These are phyloP conservation scores for Gypsophila paniculata DNA, from an alignment of 179 eudicot genomes.

Conservation along the genomic window DNA sequence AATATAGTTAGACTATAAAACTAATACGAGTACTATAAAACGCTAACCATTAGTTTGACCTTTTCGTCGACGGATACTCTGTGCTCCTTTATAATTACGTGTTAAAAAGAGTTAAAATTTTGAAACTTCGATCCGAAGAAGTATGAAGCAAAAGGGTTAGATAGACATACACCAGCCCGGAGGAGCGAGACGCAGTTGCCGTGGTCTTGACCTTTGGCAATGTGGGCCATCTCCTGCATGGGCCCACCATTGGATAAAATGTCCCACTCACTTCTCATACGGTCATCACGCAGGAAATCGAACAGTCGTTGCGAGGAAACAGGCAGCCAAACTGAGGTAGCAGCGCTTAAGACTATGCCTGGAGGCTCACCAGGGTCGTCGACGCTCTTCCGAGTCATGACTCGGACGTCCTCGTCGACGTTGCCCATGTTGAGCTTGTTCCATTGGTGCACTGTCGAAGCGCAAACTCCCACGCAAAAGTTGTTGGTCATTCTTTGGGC, in stretches of 20 bases:
- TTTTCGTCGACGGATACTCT: no score
- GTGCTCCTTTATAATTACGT: no score
- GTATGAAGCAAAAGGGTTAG: not conserved
- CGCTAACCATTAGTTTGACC: no score
- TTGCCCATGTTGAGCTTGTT: slow-evolving; percentile 65
- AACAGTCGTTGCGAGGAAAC: slow-evolving; percentile 75
- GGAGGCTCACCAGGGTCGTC: slow-evolving; percentile 96
- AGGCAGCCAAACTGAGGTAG: slow-evolving; percentile 93
- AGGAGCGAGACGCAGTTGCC: slow-evolving; percentile 97
- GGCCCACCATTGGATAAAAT: slow-evolving; percentile 92
- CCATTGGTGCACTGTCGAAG: slow-evolving; percentile 88
- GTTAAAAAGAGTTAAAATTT: no score
- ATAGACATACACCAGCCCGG: slow-evolving; percentile 65
- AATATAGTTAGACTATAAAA: no score
- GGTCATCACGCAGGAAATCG: slow-evolving; percentile 82
- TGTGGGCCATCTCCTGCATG: slow-evolving; percentile 97
- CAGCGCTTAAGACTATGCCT: slow-evolving; percentile 83
- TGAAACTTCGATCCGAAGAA: no score
- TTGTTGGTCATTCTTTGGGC: slow-evolving; percentile 93
- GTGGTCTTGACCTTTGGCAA: slow-evolving; percentile 95
- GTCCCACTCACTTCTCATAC: slow-evolving; percentile 89
- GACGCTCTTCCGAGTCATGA: slow-evolving; percentile 87
- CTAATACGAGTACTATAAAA: no score
- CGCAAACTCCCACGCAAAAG: slow-evolving; percentile 92
- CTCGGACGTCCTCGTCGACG: slow-evolving; percentile 80